These are phyloP conservation scores for Rugonectria rugulosa DNA, from an alignment of 2,329 filamentous ascomycete species.

Conservation along the genomic window DNA sequence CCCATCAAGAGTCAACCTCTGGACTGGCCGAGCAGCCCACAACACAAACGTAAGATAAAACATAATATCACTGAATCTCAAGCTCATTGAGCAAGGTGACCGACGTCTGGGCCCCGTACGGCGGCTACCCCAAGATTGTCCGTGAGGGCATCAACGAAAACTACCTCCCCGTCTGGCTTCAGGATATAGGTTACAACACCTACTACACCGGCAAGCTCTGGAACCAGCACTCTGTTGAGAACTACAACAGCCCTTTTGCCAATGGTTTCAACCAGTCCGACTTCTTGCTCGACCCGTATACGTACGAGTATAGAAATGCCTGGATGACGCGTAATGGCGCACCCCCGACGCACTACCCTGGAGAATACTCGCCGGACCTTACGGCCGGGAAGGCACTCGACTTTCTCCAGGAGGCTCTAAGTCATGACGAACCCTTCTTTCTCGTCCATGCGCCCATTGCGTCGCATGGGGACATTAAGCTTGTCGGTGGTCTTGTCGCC, in stretches of 20 bases:
- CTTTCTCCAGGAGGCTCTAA: slow-evolving; percentile 60
- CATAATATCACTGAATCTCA: too few relatives aligned
- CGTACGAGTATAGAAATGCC: slow-evolving; percentile 72
- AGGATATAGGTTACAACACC: slow-evolving; percentile 71
- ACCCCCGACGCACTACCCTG: slow-evolving; percentile 58
- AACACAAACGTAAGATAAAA: slow-evolving; percentile 66
- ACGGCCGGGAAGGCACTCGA: slow-evolving; percentile 57
- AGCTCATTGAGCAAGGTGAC: slow-evolving; percentile 47
- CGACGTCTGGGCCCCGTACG: slow-evolving; percentile 57
- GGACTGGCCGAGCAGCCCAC: slow-evolving; percentile 70
- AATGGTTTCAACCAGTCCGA: slow-evolving; percentile 64
- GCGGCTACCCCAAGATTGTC: slow-evolving; percentile 63
- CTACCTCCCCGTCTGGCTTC: slow-evolving; percentile 71
- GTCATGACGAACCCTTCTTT: slow-evolving; percentile 59
- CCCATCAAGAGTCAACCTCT: slow-evolving; percentile 68
- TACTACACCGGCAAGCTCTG: slow-evolving; percentile 77
- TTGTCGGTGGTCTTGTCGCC: background rate
- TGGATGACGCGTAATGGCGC: slow-evolving; percentile 68
- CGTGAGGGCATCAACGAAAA: slow-evolving; percentile 67
- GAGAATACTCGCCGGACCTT: slow-evolving; percentile 62
- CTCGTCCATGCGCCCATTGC: slow-evolving; percentile 58
- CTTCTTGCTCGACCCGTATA: slow-evolving; percentile 70
- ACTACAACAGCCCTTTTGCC: slow-evolving; percentile 65
- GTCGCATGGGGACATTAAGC: slow-evolving; percentile 42
- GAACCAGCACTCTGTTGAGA: slow-evolving; percentile 66